These are phyloP conservation scores for Sindora glabra DNA, from an alignment of 306 rosid species.

Conservation along the genomic window DNA sequence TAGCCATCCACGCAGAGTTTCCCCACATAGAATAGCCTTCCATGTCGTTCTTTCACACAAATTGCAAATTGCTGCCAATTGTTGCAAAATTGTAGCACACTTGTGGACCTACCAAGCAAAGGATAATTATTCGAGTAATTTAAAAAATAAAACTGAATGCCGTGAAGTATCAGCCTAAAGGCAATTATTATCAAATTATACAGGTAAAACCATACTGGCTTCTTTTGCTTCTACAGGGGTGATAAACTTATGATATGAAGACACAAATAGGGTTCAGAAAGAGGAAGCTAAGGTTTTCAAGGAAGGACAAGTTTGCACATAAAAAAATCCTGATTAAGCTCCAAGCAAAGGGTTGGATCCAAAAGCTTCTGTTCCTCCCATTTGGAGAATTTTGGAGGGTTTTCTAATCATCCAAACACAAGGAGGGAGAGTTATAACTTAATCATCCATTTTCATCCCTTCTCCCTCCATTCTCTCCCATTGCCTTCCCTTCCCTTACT, in stretches of 20 bases:
- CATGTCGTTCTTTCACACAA: conserved; percentile 71
- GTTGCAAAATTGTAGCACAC: conserved; percentile 94
- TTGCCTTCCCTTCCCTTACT: too few relatives aligned
- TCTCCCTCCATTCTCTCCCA: too few relatives aligned
- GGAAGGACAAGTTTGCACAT: not conserved
- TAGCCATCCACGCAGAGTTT: conserved; percentile 84
- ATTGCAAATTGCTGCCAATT: conserved; percentile 81
- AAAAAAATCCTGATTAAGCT: not conserved
- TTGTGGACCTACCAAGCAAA: conserved; percentile 70
- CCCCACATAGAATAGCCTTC: conserved; percentile 73
- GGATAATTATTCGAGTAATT: conserved; percentile 6
- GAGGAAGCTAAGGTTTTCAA: not conserved
- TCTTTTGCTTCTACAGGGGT: not conserved
- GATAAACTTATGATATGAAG: conserved; percentile 10
- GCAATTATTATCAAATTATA: not conserved
- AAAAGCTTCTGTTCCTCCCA: too few relatives aligned
- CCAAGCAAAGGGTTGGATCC: not conserved
- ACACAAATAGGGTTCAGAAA: conserved; percentile 1
- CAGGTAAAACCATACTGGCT: not conserved
- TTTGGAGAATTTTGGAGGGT: too few relatives aligned
- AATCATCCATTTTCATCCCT: too few relatives aligned
- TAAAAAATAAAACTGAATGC: conserved; percentile 8
- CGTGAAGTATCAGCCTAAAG: not conserved
- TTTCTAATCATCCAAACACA: too few relatives aligned
- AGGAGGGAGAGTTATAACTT: too few relatives aligned